Evolutionary conservation across 169 alveolate genomes (phyloP).

Genomic region (Condylostoma magnum): DNA sequence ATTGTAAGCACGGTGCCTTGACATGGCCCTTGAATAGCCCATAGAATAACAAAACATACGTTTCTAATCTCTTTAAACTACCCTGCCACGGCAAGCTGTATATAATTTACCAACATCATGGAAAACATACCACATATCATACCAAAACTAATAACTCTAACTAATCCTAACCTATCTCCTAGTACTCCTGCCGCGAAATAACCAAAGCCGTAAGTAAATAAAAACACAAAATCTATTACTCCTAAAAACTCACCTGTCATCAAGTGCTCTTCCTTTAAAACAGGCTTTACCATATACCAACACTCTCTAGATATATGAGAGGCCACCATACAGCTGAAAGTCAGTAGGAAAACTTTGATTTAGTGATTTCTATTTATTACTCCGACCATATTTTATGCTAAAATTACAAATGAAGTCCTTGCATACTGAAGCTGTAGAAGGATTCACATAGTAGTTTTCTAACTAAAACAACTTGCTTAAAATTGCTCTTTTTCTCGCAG

Average conservation of each 20-base stretch:
- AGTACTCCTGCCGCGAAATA: constrained; percentile 25
- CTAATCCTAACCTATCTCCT: constrained; percentile 23
- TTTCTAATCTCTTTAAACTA: not conserved
- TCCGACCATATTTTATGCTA: too few relatives aligned
- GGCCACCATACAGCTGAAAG: constrained; percentile 25
- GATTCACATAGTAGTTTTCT: too few relatives aligned
- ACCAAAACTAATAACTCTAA: constrained; percentile 8
- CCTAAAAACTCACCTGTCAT: constrained; percentile 10
- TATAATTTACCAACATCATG: not conserved
- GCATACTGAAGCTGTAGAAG: too few relatives aligned
- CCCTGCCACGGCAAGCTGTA: constrained; percentile 20
- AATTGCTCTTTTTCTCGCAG: too few relatives aligned
- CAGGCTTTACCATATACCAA: constrained; percentile 26
- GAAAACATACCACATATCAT: not conserved
- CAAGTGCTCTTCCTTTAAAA: not conserved
- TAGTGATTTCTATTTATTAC: too few relatives aligned
- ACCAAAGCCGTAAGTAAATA: constrained; percentile 31
- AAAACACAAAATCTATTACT: not conserved
- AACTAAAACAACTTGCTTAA: too few relatives aligned
- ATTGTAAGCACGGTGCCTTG: constrained; percentile 42
- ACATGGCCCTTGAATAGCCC: constrained; percentile 36
- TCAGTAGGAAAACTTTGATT: not conserved
- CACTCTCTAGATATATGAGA: constrained; percentile 16
- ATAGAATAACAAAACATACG: constrained; percentile 18
- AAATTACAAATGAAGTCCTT: too few relatives aligned